Percentiles rank a stretch among this genome's conserved stretches.
These are phyloP conservation scores for Astrothelium subdiscretum DNA, from an alignment of 495 filamentous ascomycete species.

Conservation along the genomic window DNA sequence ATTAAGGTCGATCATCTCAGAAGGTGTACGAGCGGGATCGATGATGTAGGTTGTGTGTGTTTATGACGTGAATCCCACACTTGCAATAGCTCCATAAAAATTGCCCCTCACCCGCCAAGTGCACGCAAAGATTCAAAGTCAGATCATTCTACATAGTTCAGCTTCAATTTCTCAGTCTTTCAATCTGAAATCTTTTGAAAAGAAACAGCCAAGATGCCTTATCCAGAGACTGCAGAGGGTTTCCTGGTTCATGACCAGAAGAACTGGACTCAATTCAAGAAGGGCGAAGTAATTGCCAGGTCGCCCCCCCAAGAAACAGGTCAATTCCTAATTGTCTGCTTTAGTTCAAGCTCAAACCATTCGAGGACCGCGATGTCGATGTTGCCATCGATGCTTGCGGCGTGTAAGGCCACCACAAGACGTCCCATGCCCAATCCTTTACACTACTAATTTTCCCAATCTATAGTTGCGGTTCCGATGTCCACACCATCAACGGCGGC, in stretches of 20 bases:
- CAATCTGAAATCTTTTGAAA: no score
- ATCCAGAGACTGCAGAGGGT: constrained; percentile 64
- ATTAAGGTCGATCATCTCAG: no score
- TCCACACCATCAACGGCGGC: constrained; percentile 64
- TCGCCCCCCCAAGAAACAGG: not conserved
- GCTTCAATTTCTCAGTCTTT: no score
- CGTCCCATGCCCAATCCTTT: no score
- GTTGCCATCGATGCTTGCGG: constrained; percentile 64
- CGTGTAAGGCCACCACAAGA: constrained; percentile 65
- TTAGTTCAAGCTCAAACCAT: constrained; percentile 67
- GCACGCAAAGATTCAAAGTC: not conserved
- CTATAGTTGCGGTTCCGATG: constrained; percentile 62
- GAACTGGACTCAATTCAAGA: constrained; percentile 51
- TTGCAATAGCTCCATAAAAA: not conserved
- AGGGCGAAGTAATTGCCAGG: constrained; percentile 42
- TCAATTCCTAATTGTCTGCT: not conserved
- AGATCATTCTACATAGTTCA: not conserved
- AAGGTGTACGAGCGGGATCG: not conserved
- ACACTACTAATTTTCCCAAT: not conserved
- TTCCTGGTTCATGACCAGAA: constrained; percentile 53
- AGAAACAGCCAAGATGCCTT: constrained; percentile 42
- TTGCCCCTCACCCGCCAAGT: not conserved
- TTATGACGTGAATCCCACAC: not conserved
- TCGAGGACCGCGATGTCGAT: constrained; percentile 64
- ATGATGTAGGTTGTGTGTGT: not conserved